Base-by-base conservation (phyloP, 225 moss, liverwort and hornwort species). In the Sphagnum tenellum region DNA sequence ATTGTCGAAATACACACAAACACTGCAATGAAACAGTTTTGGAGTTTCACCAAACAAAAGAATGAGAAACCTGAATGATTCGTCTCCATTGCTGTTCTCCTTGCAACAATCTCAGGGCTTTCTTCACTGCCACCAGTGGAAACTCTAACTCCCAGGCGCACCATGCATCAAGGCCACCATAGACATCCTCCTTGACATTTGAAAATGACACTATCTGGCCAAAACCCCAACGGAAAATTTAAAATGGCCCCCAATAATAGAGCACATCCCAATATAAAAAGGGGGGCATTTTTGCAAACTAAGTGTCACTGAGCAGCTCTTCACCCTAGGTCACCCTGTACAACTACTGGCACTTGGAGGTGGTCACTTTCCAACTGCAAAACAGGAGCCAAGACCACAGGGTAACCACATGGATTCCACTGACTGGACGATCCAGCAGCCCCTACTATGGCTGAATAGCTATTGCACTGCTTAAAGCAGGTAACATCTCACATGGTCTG, bases 91-190 rank as follows among this genome's bases (percentile, higher is more conserved):
- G 80, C 69, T 74, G 62, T 45, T 70, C 67, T 45, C 70, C 81
- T 46, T 73, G 81, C 66, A 93, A 57, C 5, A 53, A 66, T 61
- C 73, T 79, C 67, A 98, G 63, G 50, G 86, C 90, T 74, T 93
- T 98, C 69, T 98, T 98, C 8, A 98, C 81, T 60, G 93, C 79
- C 63, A 98, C 77, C 6, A 98, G 77, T 59, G 98, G 98, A 67
- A 98, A 98, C 65, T 93, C 98, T 49, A 98, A 69, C 69, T 98
- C 98, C 98, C 98, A 98, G n/a, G 98, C 98, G 61, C 87, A 73
- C 75, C 87, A 98, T 29, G 89, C 82, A 76, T 98, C 98, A 52
- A 98, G 67, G 49, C 87, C 81, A 49, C 90, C 90, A 64, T 90
- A 98, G 9, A 98, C 74, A 59, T 93, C 98, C 76, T 98, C 98